Evolutionary conservation across 2,329 filamentous ascomycete genomes (phyloP).

Genomic region (Colletotrichum phormii): DNA sequence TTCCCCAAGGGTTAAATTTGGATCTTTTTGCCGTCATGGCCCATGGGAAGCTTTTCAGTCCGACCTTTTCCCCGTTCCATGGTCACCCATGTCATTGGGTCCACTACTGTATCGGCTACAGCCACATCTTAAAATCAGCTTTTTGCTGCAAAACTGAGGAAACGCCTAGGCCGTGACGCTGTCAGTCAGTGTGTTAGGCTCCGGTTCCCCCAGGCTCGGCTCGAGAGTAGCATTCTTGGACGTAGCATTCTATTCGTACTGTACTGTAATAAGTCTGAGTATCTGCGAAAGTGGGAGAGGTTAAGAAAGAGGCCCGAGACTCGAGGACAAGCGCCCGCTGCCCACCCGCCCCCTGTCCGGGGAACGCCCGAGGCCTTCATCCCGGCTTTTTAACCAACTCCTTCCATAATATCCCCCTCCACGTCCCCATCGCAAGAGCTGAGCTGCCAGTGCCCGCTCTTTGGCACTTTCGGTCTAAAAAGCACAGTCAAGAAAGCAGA

Average conservation of each 20-base stretch:
- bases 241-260: too few relatives aligned
- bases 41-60: neutral
- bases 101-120: constrained; percentile 33
- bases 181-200: neutral
- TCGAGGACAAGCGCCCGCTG: neutral
- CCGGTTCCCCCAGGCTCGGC: neutral
- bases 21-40: constrained; percentile 4
- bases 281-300: neutral
- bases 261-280: too few relatives aligned
- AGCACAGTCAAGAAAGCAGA: too few relatives aligned
- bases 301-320: neutral
- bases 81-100: constrained; percentile 22
- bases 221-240: neutral
- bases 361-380: constrained; percentile 31
- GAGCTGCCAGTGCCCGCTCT: too few relatives aligned
- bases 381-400: constrained; percentile 6
- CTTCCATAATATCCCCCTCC: neutral
- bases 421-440: neutral
- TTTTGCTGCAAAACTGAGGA: neutral
- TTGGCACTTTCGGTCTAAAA: too few relatives aligned
- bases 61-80: constrained; percentile 9
- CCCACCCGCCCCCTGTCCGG: constrained; percentile 25
- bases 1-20: constrained; percentile 15
- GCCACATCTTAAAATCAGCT: constrained; percentile 28
- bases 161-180: neutral